phyloP scores from a whole-genome alignment of 768 basidiomycete genomes.

The Termitomyces sp. region DNA sequence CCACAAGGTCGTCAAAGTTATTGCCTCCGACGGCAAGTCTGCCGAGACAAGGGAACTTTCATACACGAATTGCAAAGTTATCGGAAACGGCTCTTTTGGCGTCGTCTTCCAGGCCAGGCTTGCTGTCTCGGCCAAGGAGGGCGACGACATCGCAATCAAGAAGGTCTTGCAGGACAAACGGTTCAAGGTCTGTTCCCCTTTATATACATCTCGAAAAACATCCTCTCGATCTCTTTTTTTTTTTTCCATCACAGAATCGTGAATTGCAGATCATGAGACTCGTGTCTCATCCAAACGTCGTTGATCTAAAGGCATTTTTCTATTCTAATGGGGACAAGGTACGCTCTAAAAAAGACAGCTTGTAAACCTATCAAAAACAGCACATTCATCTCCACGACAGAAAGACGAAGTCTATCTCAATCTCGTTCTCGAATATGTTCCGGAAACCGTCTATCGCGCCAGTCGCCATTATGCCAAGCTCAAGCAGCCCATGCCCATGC shows the following conservation, averaged over 20 bases:
- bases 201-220: constrained; percentile 7
- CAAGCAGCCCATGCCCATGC: constrained; percentile 99
- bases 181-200: constrained; percentile 80
- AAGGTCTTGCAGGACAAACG: constrained; percentile 99
- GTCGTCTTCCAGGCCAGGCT: constrained; percentile 97
- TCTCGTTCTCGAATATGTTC: constrained; percentile 98
- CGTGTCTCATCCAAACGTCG: constrained; percentile 95
- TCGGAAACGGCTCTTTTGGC: constrained; percentile 98
- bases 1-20: constrained; percentile 92
- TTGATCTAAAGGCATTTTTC: constrained; percentile 97
- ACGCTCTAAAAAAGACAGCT: constrained; percentile 22
- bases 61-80: constrained; percentile 97
- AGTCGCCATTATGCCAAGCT: constrained; percentile 99
- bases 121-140: constrained; percentile 56
- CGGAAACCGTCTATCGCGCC: constrained; percentile 98
- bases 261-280: constrained; percentile 99
- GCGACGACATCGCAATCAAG: constrained; percentile 98
- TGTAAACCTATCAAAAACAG: constrained; percentile 4
- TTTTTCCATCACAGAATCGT: constrained; percentile 94
- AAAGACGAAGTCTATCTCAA: constrained; percentile 99
- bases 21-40: constrained; percentile 92
- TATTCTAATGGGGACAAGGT: constrained; percentile 99
- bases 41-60: constrained; percentile 84
- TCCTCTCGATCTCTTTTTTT: too few species aligned
- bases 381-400: constrained; percentile 36